Conservation (phyloP, 2,329 filamentous ascomycete species). For the Cytospora schulzeri region DNA sequence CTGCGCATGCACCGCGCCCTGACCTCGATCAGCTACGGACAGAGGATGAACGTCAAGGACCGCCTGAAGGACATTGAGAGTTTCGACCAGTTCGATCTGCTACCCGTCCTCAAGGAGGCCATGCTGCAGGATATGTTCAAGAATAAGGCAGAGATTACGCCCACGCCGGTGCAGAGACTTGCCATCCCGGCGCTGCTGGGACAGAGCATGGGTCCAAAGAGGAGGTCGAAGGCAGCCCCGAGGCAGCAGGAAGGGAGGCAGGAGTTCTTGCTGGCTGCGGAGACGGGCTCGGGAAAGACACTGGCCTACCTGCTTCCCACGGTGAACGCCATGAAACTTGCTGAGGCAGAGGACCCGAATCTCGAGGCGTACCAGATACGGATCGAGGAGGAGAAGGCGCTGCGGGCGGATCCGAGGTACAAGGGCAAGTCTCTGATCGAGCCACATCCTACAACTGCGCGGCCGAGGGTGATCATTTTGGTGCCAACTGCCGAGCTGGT, state of each 20-base stretch:
- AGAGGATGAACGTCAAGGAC: slow-evolving; percentile 55
- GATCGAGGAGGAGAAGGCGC: slow-evolving; percentile 57
- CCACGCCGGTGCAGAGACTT: slow-evolving; percentile 86
- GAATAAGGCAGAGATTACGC: slow-evolving; percentile 72
- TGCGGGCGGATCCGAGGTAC: slow-evolving; percentile 54
- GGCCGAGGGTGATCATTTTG: slow-evolving; percentile 81
- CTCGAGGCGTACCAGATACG: slow-evolving; percentile 60
- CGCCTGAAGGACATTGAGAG: slow-evolving; percentile 68
- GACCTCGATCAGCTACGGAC: slow-evolving; percentile 74
- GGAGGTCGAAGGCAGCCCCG: slow-evolving; percentile 35
- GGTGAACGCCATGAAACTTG: slow-evolving; percentile 81
- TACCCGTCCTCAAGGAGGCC: slow-evolving; percentile 71
- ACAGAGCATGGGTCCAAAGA: slow-evolving; percentile 46
- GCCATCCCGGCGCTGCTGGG: slow-evolving; percentile 82
- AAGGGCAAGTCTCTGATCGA: slow-evolving; percentile 68
- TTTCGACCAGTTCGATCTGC: slow-evolving; percentile 79
- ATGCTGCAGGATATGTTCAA: slow-evolving; percentile 73
- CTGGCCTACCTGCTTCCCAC: slow-evolving; percentile 86
- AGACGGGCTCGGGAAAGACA: slow-evolving; percentile 97
- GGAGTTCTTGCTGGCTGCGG: slow-evolving; percentile 83
- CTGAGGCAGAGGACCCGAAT: slow-evolving; percentile 63
- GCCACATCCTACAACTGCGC: slow-evolving; percentile 71
- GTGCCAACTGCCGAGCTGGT: slow-evolving; percentile 93
- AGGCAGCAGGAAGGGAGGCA: slow-evolving; percentile 38
- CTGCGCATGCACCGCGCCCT: slow-evolving; percentile 91